Evolutionary conservation across 305 asterid genomes (phyloP).

Genomic region (Plantago coronopus): DNA sequence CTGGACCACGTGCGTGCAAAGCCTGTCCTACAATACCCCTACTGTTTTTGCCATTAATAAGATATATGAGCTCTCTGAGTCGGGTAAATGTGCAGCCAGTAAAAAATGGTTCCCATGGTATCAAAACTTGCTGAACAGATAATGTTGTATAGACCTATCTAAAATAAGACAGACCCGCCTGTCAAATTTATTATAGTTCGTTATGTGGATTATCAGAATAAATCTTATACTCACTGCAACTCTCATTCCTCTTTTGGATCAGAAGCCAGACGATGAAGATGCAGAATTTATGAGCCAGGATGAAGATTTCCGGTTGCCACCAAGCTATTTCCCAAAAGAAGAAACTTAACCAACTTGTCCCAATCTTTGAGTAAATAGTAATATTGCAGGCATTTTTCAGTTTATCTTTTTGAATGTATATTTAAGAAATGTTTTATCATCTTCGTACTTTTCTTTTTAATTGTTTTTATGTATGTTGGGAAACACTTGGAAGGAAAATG

Average conservation of each 20-base stretch:
- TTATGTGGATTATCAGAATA: background rate
- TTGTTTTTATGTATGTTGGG: background rate
- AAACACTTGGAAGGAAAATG: background rate
- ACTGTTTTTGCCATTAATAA: too few relatives aligned
- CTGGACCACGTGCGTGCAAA: too few relatives aligned
- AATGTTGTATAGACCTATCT: background rate
- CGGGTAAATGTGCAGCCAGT: too few relatives aligned
- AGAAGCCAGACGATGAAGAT: slow-evolving; percentile 87
- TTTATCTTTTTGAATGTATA: background rate
- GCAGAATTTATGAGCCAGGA: slow-evolving; percentile 58
- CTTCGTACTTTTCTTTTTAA: background rate
- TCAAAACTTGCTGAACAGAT: too few relatives aligned
- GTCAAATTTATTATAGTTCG: background rate
- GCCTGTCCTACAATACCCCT: too few relatives aligned
- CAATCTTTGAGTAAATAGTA: slow-evolving; percentile 25
- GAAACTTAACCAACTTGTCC: slow-evolving; percentile 45
- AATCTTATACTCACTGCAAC: background rate
- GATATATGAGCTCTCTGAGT: too few relatives aligned
- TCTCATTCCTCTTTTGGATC: slow-evolving; percentile 18
- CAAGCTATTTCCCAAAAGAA: slow-evolving; percentile 58
- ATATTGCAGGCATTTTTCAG: background rate
- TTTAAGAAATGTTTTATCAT: slow-evolving; percentile 1
- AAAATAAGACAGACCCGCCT: background rate
- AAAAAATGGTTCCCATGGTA: too few relatives aligned
- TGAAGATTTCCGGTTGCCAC: slow-evolving; percentile 83